phyloP scores from a whole-genome alignment of 495 filamentous ascomycete genomes.

The Aspergillus leporis region DNA sequence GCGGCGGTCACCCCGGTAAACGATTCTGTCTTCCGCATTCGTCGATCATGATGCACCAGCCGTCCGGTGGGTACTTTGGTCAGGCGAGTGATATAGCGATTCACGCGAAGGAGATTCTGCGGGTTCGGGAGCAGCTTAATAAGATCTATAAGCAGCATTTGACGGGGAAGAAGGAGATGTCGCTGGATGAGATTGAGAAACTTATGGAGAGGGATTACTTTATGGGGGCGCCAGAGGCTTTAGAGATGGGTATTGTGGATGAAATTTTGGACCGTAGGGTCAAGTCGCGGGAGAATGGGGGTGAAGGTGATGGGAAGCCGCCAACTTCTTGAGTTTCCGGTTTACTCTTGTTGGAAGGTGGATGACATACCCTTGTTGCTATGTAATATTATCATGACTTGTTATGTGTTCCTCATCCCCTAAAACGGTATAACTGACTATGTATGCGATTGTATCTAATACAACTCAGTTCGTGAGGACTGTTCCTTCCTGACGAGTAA shows the following conservation, averaged over 20 bases:
- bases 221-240: constrained; percentile 82
- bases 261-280: constrained; percentile 70
- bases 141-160: constrained; percentile 85
- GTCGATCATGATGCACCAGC: constrained; percentile 96
- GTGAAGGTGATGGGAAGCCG: constrained; percentile 23
- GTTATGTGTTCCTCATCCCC: constrained; percentile 1
- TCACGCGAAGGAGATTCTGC: constrained; percentile 93
- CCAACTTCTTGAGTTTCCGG: constrained; percentile 16
- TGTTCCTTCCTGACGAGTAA: background rate
- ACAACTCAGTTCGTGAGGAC: constrained; percentile 3
- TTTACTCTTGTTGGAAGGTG: background rate
- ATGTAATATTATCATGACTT: constrained; percentile 18
- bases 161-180: constrained; percentile 65
- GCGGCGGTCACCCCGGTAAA: constrained; percentile 82
- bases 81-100: constrained; percentile 93
- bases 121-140: constrained; percentile 82
- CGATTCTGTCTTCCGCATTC: constrained; percentile 88
- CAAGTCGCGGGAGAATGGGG: constrained; percentile 33
- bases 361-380: constrained; percentile 10
- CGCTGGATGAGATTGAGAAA: constrained; percentile 80
- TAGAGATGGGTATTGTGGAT: constrained; percentile 89
- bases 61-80: constrained; percentile 85
- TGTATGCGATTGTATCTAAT: constrained; percentile 3
- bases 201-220: constrained; percentile 97
- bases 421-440: background rate